Evolutionary conservation across 345 rosid genomes (phyloP).

Genomic region (Bruguiera parviflora): DNA sequence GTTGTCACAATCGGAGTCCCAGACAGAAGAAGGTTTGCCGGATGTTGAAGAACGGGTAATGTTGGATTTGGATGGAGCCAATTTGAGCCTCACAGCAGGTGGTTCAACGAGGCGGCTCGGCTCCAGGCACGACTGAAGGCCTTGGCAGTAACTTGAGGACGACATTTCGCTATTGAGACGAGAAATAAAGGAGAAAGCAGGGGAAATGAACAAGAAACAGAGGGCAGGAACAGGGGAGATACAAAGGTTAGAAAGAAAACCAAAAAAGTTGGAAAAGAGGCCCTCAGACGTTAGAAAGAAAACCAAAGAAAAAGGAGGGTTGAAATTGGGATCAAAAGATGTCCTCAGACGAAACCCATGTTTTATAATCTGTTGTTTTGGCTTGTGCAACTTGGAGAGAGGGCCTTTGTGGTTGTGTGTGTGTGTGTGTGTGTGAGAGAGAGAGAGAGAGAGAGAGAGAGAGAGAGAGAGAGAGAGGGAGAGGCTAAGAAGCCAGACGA

Average conservation of each 20-base stretch:
- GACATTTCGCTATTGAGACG: conserved; percentile 28
- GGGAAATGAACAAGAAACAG: conserved; percentile 18
- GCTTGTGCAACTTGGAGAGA: neutral
- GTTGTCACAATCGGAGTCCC: conserved; percentile 10
- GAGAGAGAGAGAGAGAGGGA: neutral
- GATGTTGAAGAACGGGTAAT: neutral
- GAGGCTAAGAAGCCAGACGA: neutral
- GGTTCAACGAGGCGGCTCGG: conserved; percentile 30
- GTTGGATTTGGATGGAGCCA: conserved; percentile 32
- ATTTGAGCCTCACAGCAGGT: conserved; percentile 34
- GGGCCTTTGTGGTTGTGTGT: neutral
- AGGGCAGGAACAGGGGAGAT: conserved; percentile 2
- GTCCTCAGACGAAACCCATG: neutral
- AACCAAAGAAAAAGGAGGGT: neutral
- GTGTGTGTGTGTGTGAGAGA: neutral
- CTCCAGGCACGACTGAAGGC: conserved; percentile 54
- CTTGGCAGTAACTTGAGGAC: conserved; percentile 42
- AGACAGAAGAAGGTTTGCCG: neutral
- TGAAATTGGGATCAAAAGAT: neutral
- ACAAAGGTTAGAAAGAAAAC: neutral
- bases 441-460: neutral
- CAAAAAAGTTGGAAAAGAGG: neutral
- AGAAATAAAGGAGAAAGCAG: conserved; percentile 14
- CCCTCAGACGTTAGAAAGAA: neutral
- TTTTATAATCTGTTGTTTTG: neutral